Percentiles rank a stretch among this genome's conserved stretches.
Evolutionary conservation across 2,329 filamentous ascomycete genomes (phyloP).

Genomic region (Phialemoniopsis sp.): DNA sequence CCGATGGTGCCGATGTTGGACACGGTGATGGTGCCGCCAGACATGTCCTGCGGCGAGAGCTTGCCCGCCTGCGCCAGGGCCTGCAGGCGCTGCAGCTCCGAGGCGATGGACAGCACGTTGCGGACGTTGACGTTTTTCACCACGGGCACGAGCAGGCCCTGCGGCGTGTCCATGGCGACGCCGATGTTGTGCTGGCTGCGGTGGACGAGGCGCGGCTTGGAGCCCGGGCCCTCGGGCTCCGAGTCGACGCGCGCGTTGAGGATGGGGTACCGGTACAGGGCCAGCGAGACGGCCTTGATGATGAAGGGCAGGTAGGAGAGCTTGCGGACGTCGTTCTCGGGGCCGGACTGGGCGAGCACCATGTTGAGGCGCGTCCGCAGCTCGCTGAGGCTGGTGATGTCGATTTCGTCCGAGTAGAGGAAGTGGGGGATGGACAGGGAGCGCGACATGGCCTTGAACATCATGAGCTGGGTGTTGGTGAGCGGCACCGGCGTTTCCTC

Average conservation of each 20-base stretch:
- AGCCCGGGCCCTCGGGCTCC: constrained; percentile 28
- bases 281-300: constrained; percentile 88
- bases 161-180: constrained; percentile 89
- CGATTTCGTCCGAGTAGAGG: constrained; percentile 86
- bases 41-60: constrained; percentile 70
- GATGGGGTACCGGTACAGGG: constrained; percentile 75
- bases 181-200: constrained; percentile 91
- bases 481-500: constrained; percentile 67
- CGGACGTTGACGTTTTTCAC: constrained; percentile 76
- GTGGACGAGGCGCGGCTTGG: constrained; percentile 72
- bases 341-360: constrained; percentile 34
- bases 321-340: constrained; percentile 55
- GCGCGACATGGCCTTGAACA: constrained; percentile 97
- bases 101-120: constrained; percentile 74
- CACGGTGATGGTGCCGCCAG: constrained; percentile 87
- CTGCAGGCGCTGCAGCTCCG: constrained; percentile 72
- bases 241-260: constrained; percentile 82
- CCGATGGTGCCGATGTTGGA: constrained; percentile 97
- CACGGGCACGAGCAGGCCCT: constrained; percentile 85
- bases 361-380: constrained; percentile 74
- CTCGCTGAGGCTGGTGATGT: constrained; percentile 70
- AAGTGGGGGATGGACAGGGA: constrained; percentile 93
- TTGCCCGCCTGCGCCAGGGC: constrained; percentile 69
- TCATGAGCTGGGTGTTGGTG: constrained; percentile 77
- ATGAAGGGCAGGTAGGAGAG: constrained; percentile 92